Base-by-base conservation (phyloP, 2,329 filamentous ascomycete species). In the Aspergillus flavus region DNA sequence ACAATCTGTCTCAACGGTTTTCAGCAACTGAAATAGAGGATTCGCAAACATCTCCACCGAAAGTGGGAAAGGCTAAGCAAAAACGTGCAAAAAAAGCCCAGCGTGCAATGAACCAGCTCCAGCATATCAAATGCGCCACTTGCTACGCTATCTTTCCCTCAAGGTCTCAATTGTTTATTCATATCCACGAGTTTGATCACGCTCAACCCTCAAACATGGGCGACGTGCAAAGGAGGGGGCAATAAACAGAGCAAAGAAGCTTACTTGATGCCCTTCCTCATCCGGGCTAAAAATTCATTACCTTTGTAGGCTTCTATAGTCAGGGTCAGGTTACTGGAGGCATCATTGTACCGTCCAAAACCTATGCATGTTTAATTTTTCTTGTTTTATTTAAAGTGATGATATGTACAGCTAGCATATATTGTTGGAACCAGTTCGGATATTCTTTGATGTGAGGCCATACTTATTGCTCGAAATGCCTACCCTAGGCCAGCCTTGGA, bases 141-240 rank as follows among this genome's bases (percentile, higher is more conserved):
- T 98, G 95, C 77, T 86, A 88, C 68, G 92, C 91, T 68, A 85
- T 80, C 0, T 99, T 98, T 79, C 87, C 86, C 0, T 92, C 90
- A 1, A 89, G 88, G 68, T 90, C 86, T 6, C 88, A 87, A 68
- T 78, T 96, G 21, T 94, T 94, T 74, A 81, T 85, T 58, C 93
- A 96, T 75, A 83, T 95, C 62, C 86, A 87, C 65, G 85, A 88
- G 11, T 78, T 86, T 21, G 80, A 80, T 11, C 91, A 95, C 79
- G 90, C 89, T 6, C 85, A 87, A 34, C 81, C 81, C 3, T 45
- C 64, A 41, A 11, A 28, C 16, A 19, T 28, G 23, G 12, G 14
- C 9, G n/a, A 28, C 4, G 9, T 26, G 16, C 46, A n/a, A 41
- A 52, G 36, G 45, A 34, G n/a, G 16, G 14, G 9, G 16, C 39